Evolutionary conservation across 1,139 yeast species (phyloP).

Genomic region (Saccharomycopsis hybrid): DNA sequence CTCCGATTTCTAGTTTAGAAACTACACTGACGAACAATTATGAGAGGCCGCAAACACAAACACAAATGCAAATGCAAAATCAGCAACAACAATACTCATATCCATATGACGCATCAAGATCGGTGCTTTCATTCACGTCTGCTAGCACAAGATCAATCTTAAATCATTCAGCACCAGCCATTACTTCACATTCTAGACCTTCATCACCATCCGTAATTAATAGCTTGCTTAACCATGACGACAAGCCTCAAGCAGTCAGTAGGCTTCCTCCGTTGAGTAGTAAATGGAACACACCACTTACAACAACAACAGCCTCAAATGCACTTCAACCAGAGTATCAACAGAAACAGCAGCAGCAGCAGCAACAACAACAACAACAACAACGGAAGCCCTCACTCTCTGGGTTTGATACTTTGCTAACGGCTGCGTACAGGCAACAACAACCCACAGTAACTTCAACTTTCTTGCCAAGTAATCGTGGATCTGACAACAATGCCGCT

Average conservation of each 20-base stretch:
- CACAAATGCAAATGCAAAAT: neutral
- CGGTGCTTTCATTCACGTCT: slow-evolving; percentile 7
- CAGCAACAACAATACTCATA: neutral
- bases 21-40: neutral
- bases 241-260: neutral
- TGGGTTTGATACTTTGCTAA: too few relatives aligned
- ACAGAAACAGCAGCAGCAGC: too few relatives aligned
- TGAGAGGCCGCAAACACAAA: neutral
- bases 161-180: neutral
- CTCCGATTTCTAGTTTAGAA: slow-evolving; percentile 9
- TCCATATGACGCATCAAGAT: slow-evolving; percentile 7
- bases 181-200: neutral
- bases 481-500: too few relatives aligned
- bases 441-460: too few relatives aligned
- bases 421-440: too few relatives aligned
- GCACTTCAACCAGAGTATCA: too few relatives aligned
- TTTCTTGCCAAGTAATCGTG: too few relatives aligned
- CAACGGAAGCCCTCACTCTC: too few relatives aligned
- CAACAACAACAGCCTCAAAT: too few relatives aligned
- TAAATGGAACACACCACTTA: too few relatives aligned
- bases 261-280: neutral
- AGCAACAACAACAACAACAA: too few relatives aligned
- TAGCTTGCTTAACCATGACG: slow-evolving; percentile 1
- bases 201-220: slow-evolving; percentile 2
- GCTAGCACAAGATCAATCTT: slow-evolving; percentile 5